Evolutionary conservation across 2,329 filamentous ascomycete species (phyloP).

Genomic region (Penicillium sp.): DNA sequence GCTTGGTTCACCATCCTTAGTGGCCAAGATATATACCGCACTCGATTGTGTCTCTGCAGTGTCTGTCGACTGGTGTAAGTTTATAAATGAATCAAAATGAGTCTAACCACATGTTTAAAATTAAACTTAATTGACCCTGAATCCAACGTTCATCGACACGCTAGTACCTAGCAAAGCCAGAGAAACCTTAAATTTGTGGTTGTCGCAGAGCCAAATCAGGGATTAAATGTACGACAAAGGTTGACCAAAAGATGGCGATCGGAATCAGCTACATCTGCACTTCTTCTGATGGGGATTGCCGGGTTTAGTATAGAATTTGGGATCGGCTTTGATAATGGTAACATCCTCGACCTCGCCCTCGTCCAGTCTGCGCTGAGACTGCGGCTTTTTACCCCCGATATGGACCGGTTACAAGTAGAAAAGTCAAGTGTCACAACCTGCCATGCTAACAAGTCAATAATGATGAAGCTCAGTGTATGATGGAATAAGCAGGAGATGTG

Average conservation of each 20-base stretch:
- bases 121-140: too few species aligned
- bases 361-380: too few species aligned
- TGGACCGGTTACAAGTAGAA: neutral
- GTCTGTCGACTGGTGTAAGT: too few species aligned
- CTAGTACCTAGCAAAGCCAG: neutral
- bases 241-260: conserved; percentile 48
- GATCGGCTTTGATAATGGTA: neutral
- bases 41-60: too few species aligned
- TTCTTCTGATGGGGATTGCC: neutral
- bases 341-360: too few species aligned
- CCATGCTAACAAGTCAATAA: neutral
- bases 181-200: neutral
- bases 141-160: too few species aligned
- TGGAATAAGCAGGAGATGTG: neutral
- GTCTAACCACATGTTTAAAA: neutral
- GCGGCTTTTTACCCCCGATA: neutral
- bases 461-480: neutral
- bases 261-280: conserved; percentile 45
- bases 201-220: neutral
- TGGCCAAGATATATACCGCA: too few species aligned
- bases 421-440: neutral
- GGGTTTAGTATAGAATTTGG: neutral
- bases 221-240: conserved; percentile 20
- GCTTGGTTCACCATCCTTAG: too few species aligned
- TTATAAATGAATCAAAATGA: too few species aligned